phyloP scores from a whole-genome alignment of 148 eudicot species.

The Chenopodium suecicum region DNA sequence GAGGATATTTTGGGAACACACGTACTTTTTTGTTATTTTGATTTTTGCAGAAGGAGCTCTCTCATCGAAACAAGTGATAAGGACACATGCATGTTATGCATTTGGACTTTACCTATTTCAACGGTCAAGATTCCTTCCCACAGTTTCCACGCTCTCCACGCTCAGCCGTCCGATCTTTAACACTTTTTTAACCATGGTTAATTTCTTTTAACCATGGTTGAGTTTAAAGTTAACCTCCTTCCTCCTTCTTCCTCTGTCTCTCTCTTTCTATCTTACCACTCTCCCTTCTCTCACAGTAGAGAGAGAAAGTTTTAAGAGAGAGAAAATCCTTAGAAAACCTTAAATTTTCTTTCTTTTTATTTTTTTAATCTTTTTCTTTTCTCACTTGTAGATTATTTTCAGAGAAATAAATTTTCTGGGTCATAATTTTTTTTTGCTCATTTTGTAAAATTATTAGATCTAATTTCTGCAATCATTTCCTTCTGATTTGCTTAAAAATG shows the following conservation, averaged over 20 bases:
- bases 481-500: slow-evolving; percentile 15
- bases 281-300: slow-evolving; percentile 14
- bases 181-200: slow-evolving; percentile 19
- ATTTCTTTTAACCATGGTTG: not conserved
- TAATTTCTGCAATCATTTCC: slow-evolving; percentile 39
- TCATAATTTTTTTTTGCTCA: not conserved
- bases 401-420: slow-evolving; percentile 6
- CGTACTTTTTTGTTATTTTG: not conserved
- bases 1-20: not conserved
- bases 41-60: slow-evolving; percentile 20
- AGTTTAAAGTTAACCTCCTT: not conserved
- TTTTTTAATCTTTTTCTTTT: not conserved
- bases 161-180: slow-evolving; percentile 31
- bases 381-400: not conserved
- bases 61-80: slow-evolving; percentile 50
- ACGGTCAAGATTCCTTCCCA: slow-evolving; percentile 44
- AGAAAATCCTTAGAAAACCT: not conserved
- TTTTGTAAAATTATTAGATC: slow-evolving; percentile 22
- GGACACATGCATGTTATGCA: slow-evolving; percentile 55
- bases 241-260: slow-evolving; percentile 7
- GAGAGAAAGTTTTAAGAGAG: slow-evolving; percentile 15
- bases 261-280: slow-evolving; percentile 3
- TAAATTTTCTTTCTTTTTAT: not conserved
- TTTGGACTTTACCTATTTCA: slow-evolving; percentile 21
- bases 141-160: slow-evolving; percentile 21